Evolutionary conservation across 768 basidiomycete species (phyloP), one percentile per base, ranked within the genome.

Genomic region (Podaxis rugospora): DNA sequence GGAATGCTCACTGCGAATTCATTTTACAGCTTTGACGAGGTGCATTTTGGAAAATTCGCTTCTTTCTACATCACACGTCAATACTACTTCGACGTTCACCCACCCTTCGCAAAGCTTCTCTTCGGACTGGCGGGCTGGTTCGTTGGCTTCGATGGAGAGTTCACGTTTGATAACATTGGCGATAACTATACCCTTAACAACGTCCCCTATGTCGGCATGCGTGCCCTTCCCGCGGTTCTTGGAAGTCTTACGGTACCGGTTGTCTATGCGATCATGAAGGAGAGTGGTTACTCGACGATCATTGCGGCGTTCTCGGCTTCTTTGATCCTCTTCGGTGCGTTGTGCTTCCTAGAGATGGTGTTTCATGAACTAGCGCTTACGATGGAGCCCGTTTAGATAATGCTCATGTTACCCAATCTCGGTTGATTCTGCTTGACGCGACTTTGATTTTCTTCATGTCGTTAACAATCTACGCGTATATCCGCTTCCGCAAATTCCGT

Each of bases 41-140:
- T 98, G 11, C 96, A 98, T 71, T 98, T 98, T 70, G 96, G 96
- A 63, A 97, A 98, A 74, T 99, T 99, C 71, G 95, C 97, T 11
- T 86, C 92, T 4, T 92, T 94, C 75, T 99, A 99, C 74, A 87
- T 98, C 70, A 78, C 78, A 50, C 83, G 96, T 65, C 86, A 97
- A 74, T 99, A 98, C 78, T 98, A 98, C 76, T 99, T 99, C 79
- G 97, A 99, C 71, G 96, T 99, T 6, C 97, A 99, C 69, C 97
- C 97, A 39, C 97, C 97, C 1, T 85, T 98, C 55, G 95, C 97
- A 44, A 99, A 99, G 72, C 83, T 99, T 62, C 80, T 99, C 25
- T 93, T 96, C 69, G 97, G 89, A 44, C 82, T 97, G 36, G 92
- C 92, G 28, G 97, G 94, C 63, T 98, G 93, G 93, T 90, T 95